These are phyloP conservation scores for Coniochaeta prunicola DNA, from an alignment of 2,329 filamentous ascomycete genomes.

Conservation along the genomic window DNA sequence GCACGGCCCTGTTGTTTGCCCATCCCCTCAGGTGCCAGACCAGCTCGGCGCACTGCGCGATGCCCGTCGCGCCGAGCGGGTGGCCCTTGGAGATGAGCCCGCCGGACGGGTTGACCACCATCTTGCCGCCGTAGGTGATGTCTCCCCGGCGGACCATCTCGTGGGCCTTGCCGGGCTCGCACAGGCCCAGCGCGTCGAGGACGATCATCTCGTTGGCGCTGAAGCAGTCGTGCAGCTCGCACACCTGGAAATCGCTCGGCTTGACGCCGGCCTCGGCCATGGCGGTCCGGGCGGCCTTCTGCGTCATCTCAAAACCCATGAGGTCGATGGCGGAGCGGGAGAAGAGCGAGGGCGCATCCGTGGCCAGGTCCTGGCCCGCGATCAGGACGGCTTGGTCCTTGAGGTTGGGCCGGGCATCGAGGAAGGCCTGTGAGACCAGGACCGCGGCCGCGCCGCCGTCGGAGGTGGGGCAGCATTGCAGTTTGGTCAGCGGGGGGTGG, in stretches of 20 bases:
- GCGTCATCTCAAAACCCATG: conserved; percentile 81
- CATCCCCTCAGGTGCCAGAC: conserved; percentile 94
- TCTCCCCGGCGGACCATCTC: conserved; percentile 81
- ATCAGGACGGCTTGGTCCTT: conserved; percentile 78
- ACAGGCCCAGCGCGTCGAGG: conserved; percentile 79
- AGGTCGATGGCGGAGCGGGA: conserved; percentile 76
- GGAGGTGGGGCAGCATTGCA: conserved; percentile 97
- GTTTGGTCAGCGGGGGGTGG: conserved; percentile 82
- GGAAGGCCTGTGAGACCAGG: conserved; percentile 81
- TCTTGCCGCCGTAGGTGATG: conserved; percentile 82
- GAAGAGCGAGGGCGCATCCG: conserved; percentile 75
- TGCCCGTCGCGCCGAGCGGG: conserved; percentile 86
- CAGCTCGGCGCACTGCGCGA: conserved; percentile 91
- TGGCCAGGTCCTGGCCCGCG: conserved; percentile 81
- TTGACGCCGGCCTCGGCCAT: conserved; percentile 65
- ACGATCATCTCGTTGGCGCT: conserved; percentile 89
- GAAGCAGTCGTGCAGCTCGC: conserved; percentile 96
- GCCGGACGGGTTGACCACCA: conserved; percentile 87
- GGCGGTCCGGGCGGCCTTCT: conserved; percentile 62
- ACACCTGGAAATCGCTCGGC: conserved; percentile 67
- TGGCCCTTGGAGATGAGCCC: conserved; percentile 96
- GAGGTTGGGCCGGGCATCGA: conserved; percentile 77
- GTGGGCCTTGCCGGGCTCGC: conserved; percentile 75
- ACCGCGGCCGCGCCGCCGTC: conserved; percentile 87
- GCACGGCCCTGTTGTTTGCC: conserved; percentile 79